Base-by-base conservation (phyloP, 208 protist species). In the Leishmania major region DNA sequence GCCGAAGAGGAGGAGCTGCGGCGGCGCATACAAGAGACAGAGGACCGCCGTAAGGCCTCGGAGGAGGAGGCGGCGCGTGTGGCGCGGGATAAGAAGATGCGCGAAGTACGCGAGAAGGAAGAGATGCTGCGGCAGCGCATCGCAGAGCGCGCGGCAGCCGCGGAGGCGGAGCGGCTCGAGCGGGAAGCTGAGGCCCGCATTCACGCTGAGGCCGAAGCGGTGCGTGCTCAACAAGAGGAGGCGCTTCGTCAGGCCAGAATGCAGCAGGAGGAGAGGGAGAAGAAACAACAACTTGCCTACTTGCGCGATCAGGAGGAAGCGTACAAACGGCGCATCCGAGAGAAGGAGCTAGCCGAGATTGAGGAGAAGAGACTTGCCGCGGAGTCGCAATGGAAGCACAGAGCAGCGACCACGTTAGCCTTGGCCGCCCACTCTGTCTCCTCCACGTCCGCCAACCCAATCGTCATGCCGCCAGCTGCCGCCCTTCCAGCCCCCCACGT, bases 81-180 rank as follows among this genome's bases (percentile, higher is more conserved):
- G 64, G 82, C 85, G 64, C 81, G 81, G 73, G 78, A 90, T 79
- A 66, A 80, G 77, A 88, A 88, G 83, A 83, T 87, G 35, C 78
- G 83, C 28, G 77, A 90, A 66, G 64, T 96, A 0, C 89, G 90
- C 37, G 94, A 96, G 81, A 91, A 96, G 79, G 94, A 97, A 85
- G 89, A 93, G 59, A 25, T 92, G 43, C 80, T 96, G 53, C 91
- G 88, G 17, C 77, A 85, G 37, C 89, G 90, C 57, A 75, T 96
- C 51, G 80, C 90, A 60, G 69, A 89, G 84, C 87, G 86, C 37
- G 83, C 88, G 49, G 84, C 81, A 11, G 67, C 78, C 10, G 77
- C 66, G 31, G 79, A 82, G 81, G 78, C 75, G 62, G 73, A 80
- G 75, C 71, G 75, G 28, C 77, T 10, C 11, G 71, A 28, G 17